phyloP scores from a whole-genome alignment of 2,329 filamentous ascomycete genomes.

The Coniochaeta ligniaria region DNA sequence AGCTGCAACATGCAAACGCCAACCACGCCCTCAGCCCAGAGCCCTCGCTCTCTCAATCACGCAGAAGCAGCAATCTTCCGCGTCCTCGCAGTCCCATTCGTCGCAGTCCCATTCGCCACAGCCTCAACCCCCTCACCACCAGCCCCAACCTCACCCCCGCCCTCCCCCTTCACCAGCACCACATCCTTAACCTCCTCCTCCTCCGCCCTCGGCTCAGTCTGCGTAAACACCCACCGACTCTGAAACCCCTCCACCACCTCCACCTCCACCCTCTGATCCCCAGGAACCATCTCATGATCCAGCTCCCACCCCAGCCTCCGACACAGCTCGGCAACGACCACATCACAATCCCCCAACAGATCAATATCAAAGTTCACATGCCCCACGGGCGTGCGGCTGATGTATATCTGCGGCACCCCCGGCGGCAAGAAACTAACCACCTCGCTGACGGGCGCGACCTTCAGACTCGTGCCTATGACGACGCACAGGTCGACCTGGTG shows the following conservation, averaged over 20 bases:
- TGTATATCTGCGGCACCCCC: conserved; percentile 84
- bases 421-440: conserved; percentile 74
- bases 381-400: conserved; percentile 73
- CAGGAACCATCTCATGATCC: conserved; percentile 75
- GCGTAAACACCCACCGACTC: conserved; percentile 35
- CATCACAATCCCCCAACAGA: conserved; percentile 89
- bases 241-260: conserved; percentile 35
- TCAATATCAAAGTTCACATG: conserved; percentile 97
- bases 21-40: no score
- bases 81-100: not conserved
- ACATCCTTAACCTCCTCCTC: not conserved
- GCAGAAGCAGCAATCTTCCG: not conserved
- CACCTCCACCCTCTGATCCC: conserved; percentile 54
- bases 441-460: conserved; percentile 91
- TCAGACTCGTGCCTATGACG: conserved; percentile 92
- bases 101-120: not conserved
- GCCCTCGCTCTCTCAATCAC: not conserved
- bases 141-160: not conserved
- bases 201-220: not conserved
- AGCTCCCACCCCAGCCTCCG: conserved; percentile 74
- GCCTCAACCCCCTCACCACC: not conserved
- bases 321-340: conserved; percentile 81
- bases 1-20: no score
- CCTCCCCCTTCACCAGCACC: not conserved
- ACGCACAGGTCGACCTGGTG: conserved; percentile 81